Percentiles rank a stretch among this genome's conserved stretches.
Conservation (phyloP, 2,329 filamentous ascomycete genomes). For the Diaporthe sp. region DNA sequence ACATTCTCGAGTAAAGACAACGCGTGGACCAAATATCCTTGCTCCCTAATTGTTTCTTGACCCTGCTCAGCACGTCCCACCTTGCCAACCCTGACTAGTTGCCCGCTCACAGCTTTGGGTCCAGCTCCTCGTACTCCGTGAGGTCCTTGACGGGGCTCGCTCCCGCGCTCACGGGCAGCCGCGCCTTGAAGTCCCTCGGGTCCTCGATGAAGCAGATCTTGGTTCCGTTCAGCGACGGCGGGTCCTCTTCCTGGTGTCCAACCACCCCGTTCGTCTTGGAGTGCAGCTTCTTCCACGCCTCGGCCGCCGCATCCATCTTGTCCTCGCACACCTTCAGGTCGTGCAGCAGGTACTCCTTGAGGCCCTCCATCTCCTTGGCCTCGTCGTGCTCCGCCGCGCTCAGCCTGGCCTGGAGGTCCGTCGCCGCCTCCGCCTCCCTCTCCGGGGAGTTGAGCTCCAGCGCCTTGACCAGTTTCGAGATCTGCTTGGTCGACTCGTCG, state of each 20-base stretch:
- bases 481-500: conserved; percentile 54
- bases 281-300: conserved; percentile 48
- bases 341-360: conserved; percentile 61
- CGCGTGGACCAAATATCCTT: too few relatives aligned
- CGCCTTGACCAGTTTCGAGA: conserved; percentile 51
- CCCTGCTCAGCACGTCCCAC: too few relatives aligned
- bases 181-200: conserved; percentile 82
- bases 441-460: conserved; percentile 47
- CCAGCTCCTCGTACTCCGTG: conserved; percentile 86
- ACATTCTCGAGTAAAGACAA: too few relatives aligned
- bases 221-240: conserved; percentile 58
- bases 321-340: conserved; percentile 60
- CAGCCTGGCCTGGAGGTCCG: conserved; percentile 48
- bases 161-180: conserved; percentile 77
- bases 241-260: conserved; percentile 45
- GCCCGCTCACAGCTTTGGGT: conserved; percentile 76
- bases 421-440: conserved; percentile 43
- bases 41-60: too few relatives aligned
- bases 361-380: conserved; percentile 58
- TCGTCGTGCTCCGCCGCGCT: conserved; percentile 54
- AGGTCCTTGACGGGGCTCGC: conserved; percentile 79
- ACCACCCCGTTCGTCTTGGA: conserved; percentile 46
- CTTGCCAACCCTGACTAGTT: too few relatives aligned
- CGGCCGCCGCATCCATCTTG: conserved; percentile 55
- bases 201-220: conserved; percentile 77